Evolutionary conservation across 139 green algal species (phyloP).

Genomic region (Dunaliella sp.): DNA sequence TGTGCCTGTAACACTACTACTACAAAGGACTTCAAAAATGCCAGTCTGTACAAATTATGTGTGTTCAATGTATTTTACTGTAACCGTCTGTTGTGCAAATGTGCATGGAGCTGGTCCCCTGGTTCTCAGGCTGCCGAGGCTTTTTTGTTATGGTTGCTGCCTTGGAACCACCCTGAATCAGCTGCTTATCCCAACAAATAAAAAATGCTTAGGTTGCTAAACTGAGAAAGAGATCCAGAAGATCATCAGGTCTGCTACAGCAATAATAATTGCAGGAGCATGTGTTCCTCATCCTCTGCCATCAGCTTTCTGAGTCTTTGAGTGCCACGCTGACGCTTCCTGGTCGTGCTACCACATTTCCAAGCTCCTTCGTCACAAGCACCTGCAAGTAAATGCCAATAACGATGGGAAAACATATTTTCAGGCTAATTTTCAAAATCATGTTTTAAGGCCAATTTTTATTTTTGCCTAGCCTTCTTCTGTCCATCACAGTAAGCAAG

Average conservation of each 20-base stretch:
- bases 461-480: neutral
- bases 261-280: no score
- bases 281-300: neutral
- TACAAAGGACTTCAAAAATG: no score
- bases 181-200: neutral
- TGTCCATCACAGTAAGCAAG: neutral
- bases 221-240: neutral
- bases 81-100: no score
- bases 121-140: no score
- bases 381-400: conserved; percentile 15
- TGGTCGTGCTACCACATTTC: conserved; percentile 55
- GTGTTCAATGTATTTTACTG: no score
- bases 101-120: no score
- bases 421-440: neutral
- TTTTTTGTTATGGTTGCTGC: no score
- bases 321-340: neutral
- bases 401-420: neutral
- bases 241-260: neutral
- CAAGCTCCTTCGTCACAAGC: conserved; percentile 63
- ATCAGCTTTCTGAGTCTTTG: neutral
- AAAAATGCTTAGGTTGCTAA: neutral
- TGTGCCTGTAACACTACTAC: no score
- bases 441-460: neutral
- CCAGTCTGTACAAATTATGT: no score
- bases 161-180: neutral